Conservation (phyloP, 768 basidiomycete species). For the Lyophyllum semitale region DNA sequence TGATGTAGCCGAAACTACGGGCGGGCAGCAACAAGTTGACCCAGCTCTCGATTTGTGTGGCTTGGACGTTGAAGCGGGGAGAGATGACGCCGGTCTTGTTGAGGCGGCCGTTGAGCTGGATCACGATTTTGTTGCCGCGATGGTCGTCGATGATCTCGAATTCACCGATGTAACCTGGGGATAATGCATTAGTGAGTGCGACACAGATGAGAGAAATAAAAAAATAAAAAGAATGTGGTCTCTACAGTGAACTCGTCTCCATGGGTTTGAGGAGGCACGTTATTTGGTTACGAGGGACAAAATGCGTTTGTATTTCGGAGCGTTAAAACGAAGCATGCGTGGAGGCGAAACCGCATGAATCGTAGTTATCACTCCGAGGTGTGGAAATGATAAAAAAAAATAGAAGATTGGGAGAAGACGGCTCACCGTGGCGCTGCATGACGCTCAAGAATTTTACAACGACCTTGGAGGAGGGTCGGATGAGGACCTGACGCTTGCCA, state of each 20-base stretch:
- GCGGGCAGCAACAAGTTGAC: constrained; percentile 96
- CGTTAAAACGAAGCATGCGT: constrained; percentile 83
- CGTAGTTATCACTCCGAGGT: constrained; percentile 87
- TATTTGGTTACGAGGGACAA: constrained; percentile 57
- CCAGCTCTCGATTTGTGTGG: constrained; percentile 91
- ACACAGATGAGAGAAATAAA: constrained; percentile 6
- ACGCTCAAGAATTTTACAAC: constrained; percentile 96
- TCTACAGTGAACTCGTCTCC: constrained; percentile 59
- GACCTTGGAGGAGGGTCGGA: constrained; percentile 97
- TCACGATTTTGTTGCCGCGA: constrained; percentile 95
- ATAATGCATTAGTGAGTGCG: constrained; percentile 15
- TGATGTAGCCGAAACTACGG: constrained; percentile 95
- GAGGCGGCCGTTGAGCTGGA: constrained; percentile 96
- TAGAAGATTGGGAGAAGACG: constrained; percentile 1
- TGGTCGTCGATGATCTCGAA: constrained; percentile 99
- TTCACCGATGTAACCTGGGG: constrained; percentile 92
- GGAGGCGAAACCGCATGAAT: constrained; percentile 55
- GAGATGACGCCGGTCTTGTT: constrained; percentile 99
- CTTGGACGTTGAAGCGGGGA: constrained; percentile 97
- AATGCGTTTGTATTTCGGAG: constrained; percentile 65
- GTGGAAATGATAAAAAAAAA: constrained; percentile 1
- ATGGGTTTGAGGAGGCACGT: constrained; percentile 40
- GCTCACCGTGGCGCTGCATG: constrained; percentile 97
- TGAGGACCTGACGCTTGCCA: constrained; percentile 98
- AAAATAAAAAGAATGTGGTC: constrained; percentile 40